A percentile compares a stretch with the other conserved stretches of the same genome.
These are phyloP conservation scores for Globisporangium emineosum DNA, from an alignment of 352 stramenopile genomes.

Conservation along the genomic window DNA sequence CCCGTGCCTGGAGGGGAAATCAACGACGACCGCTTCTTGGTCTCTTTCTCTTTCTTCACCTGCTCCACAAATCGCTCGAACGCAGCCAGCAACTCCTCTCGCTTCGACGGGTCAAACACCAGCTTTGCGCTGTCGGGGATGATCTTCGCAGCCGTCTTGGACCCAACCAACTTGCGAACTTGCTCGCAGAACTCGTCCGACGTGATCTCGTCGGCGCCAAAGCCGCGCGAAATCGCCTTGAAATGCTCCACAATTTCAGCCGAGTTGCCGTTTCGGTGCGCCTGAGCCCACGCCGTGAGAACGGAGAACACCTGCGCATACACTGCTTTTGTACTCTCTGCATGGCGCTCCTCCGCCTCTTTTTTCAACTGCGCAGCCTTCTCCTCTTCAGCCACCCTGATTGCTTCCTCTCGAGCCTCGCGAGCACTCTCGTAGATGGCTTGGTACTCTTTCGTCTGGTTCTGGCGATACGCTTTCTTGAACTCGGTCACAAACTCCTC, in stretches of 20 bases:
- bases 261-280: conserved; percentile 47
- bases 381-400: conserved; percentile 39
- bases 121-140: conserved; percentile 74
- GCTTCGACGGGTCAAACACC: conserved; percentile 54
- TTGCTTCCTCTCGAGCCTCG: conserved; percentile 41
- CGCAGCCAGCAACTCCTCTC: conserved; percentile 44
- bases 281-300: conserved; percentile 57
- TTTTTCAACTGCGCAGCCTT: conserved; percentile 41
- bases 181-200: conserved; percentile 71
- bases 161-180: conserved; percentile 64
- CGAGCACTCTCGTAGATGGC: conserved; percentile 68
- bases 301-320: conserved; percentile 67
- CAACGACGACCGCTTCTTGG: conserved; percentile 60
- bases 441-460: conserved; percentile 85
- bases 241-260: conserved; percentile 57
- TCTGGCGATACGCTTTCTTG: conserved; percentile 87
- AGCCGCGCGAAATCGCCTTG: conserved; percentile 51
- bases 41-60: conserved; percentile 73
- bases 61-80: conserved; percentile 65
- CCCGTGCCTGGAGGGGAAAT: conserved; percentile 22
- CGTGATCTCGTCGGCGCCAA: conserved; percentile 62
- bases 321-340: conserved; percentile 49
- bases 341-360: conserved; percentile 57
- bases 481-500: conserved; percentile 85
- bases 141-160: conserved; percentile 69